Conservation (phyloP, 2,329 filamentous ascomycete genomes). For the Magnaporthiopsis incrustans region DNA sequence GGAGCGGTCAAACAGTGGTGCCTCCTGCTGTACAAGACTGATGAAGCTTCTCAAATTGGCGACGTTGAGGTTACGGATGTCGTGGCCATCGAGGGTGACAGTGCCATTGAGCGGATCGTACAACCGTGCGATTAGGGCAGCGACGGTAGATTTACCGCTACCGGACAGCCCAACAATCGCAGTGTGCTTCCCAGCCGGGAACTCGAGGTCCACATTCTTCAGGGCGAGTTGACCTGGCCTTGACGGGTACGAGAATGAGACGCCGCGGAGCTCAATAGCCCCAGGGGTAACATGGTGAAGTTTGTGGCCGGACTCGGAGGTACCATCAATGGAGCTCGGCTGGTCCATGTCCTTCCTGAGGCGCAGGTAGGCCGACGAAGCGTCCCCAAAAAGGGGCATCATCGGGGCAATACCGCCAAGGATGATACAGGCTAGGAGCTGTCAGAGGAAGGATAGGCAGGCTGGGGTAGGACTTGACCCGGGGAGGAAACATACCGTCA, state of each 20-base stretch:
- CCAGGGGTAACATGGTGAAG: slow-evolving; percentile 37
- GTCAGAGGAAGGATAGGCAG: slow-evolving; percentile 2
- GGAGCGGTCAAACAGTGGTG: slow-evolving; percentile 24
- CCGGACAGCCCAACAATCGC: slow-evolving; percentile 48
- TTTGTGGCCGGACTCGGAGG: slow-evolving; percentile 28
- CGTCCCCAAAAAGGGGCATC: slow-evolving; percentile 51
- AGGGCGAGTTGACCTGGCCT: slow-evolving; percentile 34
- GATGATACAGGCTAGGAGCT: slow-evolving; percentile 43
- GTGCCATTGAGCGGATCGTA: slow-evolving; percentile 35
- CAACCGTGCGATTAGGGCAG: slow-evolving; percentile 33
- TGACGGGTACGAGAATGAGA: slow-evolving; percentile 37
- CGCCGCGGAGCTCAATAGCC: slow-evolving; percentile 34
- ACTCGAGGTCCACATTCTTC: slow-evolving; percentile 27
- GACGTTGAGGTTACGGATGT: slow-evolving; percentile 28
- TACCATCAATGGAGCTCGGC: slow-evolving; percentile 35
- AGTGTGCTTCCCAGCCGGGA: slow-evolving; percentile 38
- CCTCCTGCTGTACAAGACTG: slow-evolving; percentile 26
- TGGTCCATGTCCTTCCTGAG: slow-evolving; percentile 50
- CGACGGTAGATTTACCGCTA: slow-evolving; percentile 45
- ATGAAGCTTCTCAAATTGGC: slow-evolving; percentile 22
- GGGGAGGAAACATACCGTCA: slow-evolving; percentile 25
- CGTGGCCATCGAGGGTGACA: slow-evolving; percentile 29
- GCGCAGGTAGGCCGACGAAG: slow-evolving; percentile 49
- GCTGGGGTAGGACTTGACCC: background rate
- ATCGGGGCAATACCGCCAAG: slow-evolving; percentile 56